Evolutionary conservation across 2,329 filamentous ascomycete species (phyloP).

Genomic region (Penicillium sp.): DNA sequence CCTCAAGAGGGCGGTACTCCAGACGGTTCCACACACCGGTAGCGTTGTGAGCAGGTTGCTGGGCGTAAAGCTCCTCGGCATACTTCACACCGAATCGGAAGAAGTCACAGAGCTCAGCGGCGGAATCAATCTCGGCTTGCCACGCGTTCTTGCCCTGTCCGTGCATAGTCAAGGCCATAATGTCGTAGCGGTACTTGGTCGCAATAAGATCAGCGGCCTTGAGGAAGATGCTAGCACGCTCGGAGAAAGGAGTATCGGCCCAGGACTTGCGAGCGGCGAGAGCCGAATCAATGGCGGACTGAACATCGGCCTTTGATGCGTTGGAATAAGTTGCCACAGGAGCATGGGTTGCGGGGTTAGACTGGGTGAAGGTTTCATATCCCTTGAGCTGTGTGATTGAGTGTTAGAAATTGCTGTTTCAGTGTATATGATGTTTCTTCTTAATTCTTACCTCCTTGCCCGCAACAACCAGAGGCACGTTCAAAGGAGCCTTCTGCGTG

Average conservation of each 20-base stretch:
- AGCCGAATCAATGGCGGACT: slow-evolving; percentile 76
- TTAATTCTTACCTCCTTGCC: slow-evolving; percentile 68
- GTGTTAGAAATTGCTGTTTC: not conserved
- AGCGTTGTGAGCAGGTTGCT: slow-evolving; percentile 82
- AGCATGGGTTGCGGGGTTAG: slow-evolving; percentile 79
- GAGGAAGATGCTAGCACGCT: slow-evolving; percentile 89
- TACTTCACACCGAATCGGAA: slow-evolving; percentile 89
- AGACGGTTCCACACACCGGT: slow-evolving; percentile 87
- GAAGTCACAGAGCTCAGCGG: slow-evolving; percentile 90
- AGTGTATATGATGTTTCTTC: not conserved
- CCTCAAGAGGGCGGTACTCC: slow-evolving; percentile 86
- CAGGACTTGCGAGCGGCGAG: slow-evolving; percentile 82
- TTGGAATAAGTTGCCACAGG: slow-evolving; percentile 82
- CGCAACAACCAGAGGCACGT: slow-evolving; percentile 79
- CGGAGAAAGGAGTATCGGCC: slow-evolving; percentile 83
- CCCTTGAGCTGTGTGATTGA: slow-evolving; percentile 30
- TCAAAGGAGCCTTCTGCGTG: slow-evolving; percentile 67
- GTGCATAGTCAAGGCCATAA: slow-evolving; percentile 94
- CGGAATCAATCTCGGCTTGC: slow-evolving; percentile 98
- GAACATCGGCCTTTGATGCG: slow-evolving; percentile 73
- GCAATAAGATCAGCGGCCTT: slow-evolving; percentile 91
- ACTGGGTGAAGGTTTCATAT: slow-evolving; percentile 56
- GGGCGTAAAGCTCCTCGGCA: slow-evolving; percentile 83
- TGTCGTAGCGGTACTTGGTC: slow-evolving; percentile 91
- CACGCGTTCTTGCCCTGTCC: slow-evolving; percentile 98